Evolutionary conservation across 1,139 yeast genomes (phyloP).

Genomic region (Debaryomycetaceae sp.): DNA sequence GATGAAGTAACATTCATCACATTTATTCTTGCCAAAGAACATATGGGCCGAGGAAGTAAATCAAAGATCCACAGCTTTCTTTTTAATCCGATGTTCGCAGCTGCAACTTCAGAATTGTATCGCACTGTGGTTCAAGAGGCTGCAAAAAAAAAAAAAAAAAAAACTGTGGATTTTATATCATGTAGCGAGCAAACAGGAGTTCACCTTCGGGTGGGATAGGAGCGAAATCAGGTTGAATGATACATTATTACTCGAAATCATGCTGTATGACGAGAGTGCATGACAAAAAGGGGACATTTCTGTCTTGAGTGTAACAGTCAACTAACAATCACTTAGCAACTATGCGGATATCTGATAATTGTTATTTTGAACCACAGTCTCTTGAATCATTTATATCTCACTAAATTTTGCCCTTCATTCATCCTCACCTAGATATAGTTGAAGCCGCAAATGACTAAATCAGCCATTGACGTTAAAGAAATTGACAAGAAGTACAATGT

Average conservation of each 20-base stretch:
- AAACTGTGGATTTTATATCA: background rate
- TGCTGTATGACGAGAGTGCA: background rate
- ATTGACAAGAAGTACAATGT: conserved; percentile 18
- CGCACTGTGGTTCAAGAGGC: background rate
- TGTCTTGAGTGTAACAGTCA: too few relatives aligned
- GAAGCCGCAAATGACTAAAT: background rate
- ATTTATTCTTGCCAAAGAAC: background rate
- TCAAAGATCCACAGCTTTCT: background rate
- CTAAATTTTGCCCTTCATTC: background rate
- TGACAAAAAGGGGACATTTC: background rate
- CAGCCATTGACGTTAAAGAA: conserved; percentile 3
- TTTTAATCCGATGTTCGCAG: background rate
- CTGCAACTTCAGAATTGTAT: background rate
- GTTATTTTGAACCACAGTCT: background rate
- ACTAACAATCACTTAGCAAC: too few relatives aligned
- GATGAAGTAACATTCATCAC: background rate
- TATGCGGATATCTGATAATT: background rate
- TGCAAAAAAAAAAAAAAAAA: background rate
- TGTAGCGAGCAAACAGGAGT: background rate
- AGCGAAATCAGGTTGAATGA: background rate
- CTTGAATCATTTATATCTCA: background rate
- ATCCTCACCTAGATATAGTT: background rate
- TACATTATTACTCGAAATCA: background rate
- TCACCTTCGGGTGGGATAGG: background rate
- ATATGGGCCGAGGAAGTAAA: background rate